Conservation (phyloP, 2,329 filamentous ascomycete genomes). For the Alternaria arborescens region DNA sequence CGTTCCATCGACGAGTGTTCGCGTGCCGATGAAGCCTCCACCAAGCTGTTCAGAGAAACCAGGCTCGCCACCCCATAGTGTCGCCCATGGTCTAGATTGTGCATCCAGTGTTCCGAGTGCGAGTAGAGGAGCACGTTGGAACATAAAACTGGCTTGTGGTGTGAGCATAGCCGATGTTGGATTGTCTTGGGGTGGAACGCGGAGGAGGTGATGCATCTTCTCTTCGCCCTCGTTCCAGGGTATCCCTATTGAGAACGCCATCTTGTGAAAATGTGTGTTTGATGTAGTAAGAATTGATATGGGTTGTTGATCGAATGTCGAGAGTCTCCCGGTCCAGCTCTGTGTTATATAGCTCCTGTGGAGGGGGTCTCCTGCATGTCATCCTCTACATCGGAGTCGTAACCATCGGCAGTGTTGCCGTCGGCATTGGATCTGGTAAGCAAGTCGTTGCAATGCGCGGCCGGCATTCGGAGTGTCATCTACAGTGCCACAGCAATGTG, state of each 20-base stretch:
- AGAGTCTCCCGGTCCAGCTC: not conserved
- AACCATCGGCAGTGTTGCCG: not conserved
- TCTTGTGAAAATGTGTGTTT: slow-evolving; percentile 20
- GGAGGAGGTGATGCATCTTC: slow-evolving; percentile 69
- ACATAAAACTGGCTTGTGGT: slow-evolving; percentile 66
- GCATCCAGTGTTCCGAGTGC: slow-evolving; percentile 77
- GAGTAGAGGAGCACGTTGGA: slow-evolving; percentile 71
- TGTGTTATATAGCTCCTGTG: not conserved
- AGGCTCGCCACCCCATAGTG: slow-evolving; percentile 76
- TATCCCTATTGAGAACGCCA: slow-evolving; percentile 57
- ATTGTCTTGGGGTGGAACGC: slow-evolving; percentile 67
- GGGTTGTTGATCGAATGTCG: not conserved
- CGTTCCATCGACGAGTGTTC: slow-evolving; percentile 65
- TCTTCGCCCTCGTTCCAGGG: slow-evolving; percentile 73
- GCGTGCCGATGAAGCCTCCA: slow-evolving; percentile 69
- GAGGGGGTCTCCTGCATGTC: not conserved
- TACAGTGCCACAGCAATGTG: not conserved
- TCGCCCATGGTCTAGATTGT: slow-evolving; percentile 75
- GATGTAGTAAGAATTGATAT: not conserved
- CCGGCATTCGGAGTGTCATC: not conserved
- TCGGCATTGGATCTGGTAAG: not conserved
- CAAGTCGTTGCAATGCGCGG: not conserved
- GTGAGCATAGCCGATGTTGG: slow-evolving; percentile 73
- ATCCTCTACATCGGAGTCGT: not conserved
- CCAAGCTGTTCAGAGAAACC: slow-evolving; percentile 73